Base-by-base conservation (phyloP, 1,284 basidiomycete genomes). In the Ganoderma leucocontextum region DNA sequence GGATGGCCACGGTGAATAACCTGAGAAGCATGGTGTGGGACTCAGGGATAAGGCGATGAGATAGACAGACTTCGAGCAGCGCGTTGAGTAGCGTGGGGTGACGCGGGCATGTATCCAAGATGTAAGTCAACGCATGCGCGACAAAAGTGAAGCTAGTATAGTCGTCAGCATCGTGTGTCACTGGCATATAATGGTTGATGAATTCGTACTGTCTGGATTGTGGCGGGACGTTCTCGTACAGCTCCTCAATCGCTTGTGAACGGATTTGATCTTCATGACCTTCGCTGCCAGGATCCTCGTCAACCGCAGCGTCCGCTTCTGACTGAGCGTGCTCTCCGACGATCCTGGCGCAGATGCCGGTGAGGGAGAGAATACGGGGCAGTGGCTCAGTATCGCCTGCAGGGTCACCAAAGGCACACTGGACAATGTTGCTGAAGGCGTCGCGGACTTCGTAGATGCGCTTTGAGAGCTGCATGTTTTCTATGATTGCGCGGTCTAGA, bases 361-460 rank as follows among this genome's bases (percentile, higher is more conserved):
- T 81, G 53, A 90, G 79, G 57, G 81, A 79, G 47, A 67, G 42
- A 0, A 76, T 62, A 1, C 36, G 60, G 4, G 57, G 15, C 15
- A 36, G 19, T 13, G 29, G 52, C 10, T n/a, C 35, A n/a, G 58
- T 42, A 2, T 42, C 36, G 1, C 19, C 65, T n/a, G 39, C 3
- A 8, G 70, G 39, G 36, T 68, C 66, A 47, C 76, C 75, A 9
- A 79, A 73, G 7, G 78, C 74, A 22, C 78, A 76, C 60, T 82
- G 74, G 3, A 85, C 77, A 53, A 89, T 75, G 67, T 88, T 86
- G 62, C 79, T 81, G 77, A 88, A 90, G 57, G 84, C 82, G 70
- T 87, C 86, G 25, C 84, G 80, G 10, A 90, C 81, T 15, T 84
- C 85, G 73, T 87, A 82, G 13, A 89, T 82, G 47, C 79, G 83